phyloP scores from a whole-genome alignment of 345 rosid genomes.

The Psidium guajava region DNA sequence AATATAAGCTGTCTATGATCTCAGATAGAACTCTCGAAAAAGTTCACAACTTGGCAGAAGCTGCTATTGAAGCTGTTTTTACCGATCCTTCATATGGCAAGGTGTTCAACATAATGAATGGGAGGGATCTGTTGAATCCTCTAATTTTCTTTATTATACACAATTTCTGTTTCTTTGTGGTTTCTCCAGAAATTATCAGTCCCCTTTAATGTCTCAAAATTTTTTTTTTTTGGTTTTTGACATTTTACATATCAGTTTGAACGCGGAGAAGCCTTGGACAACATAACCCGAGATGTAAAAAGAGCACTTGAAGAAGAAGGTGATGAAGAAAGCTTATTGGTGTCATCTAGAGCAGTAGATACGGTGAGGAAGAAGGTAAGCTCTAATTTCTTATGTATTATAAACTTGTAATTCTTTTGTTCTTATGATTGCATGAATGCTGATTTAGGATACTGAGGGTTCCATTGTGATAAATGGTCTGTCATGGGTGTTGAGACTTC shows the following conservation, averaged over 20 bases:
- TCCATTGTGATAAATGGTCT: not conserved
- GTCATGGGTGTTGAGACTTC: not conserved
- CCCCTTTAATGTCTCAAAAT: not conserved
- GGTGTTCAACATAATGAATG: slow-evolving; percentile 28
- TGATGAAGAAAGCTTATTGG: slow-evolving; percentile 73
- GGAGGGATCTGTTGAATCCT: not conserved
- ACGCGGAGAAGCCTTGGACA: slow-evolving; percentile 92
- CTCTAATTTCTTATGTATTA: not conserved
- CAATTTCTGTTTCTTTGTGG: not conserved
- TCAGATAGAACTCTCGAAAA: slow-evolving; percentile 56
- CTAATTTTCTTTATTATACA: not conserved
- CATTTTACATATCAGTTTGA: slow-evolving; percentile 50
- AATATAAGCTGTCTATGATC: slow-evolving; percentile 75
- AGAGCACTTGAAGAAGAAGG: slow-evolving; percentile 64
- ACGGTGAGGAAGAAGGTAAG: slow-evolving; percentile 79
- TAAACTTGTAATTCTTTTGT: not conserved
- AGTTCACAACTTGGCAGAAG: slow-evolving; percentile 57
- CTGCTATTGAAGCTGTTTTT: slow-evolving; percentile 64
- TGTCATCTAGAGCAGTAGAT: slow-evolving; percentile 77
- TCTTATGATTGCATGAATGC: not conserved
- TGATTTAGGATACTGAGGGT: not conserved
- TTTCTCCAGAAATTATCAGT: not conserved
- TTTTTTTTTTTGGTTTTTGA: not conserved
- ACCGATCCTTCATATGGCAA: slow-evolving; percentile 81
- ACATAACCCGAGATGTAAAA: slow-evolving; percentile 62